phyloP scores from a whole-genome alignment of 2,329 filamentous ascomycete genomes.

The Talaromyces sp. region DNA sequence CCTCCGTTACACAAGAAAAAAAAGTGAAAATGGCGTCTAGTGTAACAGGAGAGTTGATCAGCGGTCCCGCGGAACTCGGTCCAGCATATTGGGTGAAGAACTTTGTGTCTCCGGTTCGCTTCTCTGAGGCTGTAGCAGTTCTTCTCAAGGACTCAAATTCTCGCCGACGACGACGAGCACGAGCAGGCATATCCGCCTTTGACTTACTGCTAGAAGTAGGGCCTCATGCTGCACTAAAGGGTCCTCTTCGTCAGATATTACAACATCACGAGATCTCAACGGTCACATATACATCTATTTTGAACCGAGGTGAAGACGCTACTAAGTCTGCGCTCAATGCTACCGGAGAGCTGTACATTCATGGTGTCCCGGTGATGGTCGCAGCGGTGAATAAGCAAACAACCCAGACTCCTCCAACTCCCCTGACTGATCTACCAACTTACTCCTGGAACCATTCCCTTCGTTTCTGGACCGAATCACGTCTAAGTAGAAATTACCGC shows the following conservation, averaged over 20 bases:
- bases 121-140: conserved; percentile 22
- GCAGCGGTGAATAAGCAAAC: conserved; percentile 22
- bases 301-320: conserved; percentile 1
- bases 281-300: background rate
- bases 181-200: background rate
- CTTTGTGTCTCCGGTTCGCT: conserved; percentile 30
- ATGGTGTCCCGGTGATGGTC: conserved; percentile 23
- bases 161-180: background rate
- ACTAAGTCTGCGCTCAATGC: conserved; percentile 20
- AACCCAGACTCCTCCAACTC: conserved; percentile 10
- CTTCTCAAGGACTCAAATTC: conserved; percentile 14
- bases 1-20: background rate
- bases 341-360: conserved; percentile 22
- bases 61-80: conserved; percentile 11
- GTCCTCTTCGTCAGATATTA: conserved; percentile 7
- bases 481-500: background rate
- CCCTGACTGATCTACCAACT: conserved; percentile 21
- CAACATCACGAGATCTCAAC: background rate
- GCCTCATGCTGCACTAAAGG: conserved; percentile 29
- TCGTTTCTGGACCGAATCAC: background rate
- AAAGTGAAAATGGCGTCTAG: conserved; percentile 13
- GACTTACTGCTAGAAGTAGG: conserved; percentile 32
- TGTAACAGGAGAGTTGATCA: conserved; percentile 20
- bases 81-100: conserved; percentile 24
- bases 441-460: background rate